These are phyloP conservation scores for Mucor indicus DNA, from an alignment of 371 early-diverging fungal species.

Conservation along the genomic window DNA sequence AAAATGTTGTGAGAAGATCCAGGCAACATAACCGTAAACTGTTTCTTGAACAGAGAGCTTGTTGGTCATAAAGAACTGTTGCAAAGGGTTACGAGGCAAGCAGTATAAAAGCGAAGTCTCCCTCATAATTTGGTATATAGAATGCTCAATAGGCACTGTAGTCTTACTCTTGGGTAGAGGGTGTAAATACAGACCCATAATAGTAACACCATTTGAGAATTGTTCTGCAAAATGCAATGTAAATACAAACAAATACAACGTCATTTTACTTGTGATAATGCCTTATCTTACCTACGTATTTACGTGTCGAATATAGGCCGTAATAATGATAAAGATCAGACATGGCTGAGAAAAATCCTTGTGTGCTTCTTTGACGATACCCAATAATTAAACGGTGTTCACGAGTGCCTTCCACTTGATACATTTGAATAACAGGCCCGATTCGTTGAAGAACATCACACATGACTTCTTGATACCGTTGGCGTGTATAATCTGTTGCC, in stretches of 20 bases:
- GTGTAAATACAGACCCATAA: slow-evolving; percentile 90
- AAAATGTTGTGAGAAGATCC: slow-evolving; percentile 98
- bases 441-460: slow-evolving; percentile 79
- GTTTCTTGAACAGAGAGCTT: slow-evolving; percentile 94
- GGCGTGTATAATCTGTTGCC: slow-evolving; percentile 90
- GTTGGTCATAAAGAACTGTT: slow-evolving; percentile 90
- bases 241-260: not conserved
- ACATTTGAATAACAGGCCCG: slow-evolving; percentile 95
- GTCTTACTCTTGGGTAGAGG: slow-evolving; percentile 76
- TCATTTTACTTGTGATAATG: too few relatives aligned
- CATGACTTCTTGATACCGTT: slow-evolving; percentile 86
- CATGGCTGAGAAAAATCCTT: slow-evolving; percentile 91
- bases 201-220: slow-evolving; percentile 97
- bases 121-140: slow-evolving; percentile 93
- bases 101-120: slow-evolving; percentile 96
- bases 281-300: slow-evolving; percentile 96
- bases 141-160: slow-evolving; percentile 86
- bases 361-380: slow-evolving; percentile 85
- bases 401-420: slow-evolving; percentile 78
- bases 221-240: slow-evolving; percentile 85
- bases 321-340: slow-evolving; percentile 98
- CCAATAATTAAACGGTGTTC: slow-evolving; percentile 94
- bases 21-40: slow-evolving; percentile 93
- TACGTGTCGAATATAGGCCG: slow-evolving; percentile 91
- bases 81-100: slow-evolving; percentile 93